Conservation (phyloP, 352 stramenopile species). For the Peronosclerospora sorghi region DNA sequence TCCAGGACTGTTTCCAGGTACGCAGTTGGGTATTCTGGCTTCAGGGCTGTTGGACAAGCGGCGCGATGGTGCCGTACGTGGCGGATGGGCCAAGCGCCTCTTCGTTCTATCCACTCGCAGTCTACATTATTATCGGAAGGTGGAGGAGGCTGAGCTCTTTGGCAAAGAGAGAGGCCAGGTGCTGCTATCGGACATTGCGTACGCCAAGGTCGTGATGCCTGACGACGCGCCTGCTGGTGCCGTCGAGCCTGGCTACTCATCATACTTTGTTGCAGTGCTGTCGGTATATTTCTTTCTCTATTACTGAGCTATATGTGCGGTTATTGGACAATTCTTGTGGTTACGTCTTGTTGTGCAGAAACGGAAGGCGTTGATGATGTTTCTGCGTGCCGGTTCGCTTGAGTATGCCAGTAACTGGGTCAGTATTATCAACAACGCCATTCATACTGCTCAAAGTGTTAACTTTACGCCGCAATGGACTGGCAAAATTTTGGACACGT, state of each 20-base stretch:
- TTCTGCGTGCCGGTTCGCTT: constrained; percentile 63
- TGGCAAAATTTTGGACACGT: constrained; percentile 60
- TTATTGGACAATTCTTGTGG: not conserved
- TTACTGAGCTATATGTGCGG: not conserved
- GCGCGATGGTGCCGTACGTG: constrained; percentile 69
- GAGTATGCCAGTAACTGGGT: constrained; percentile 66
- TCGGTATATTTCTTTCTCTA: constrained; percentile 27
- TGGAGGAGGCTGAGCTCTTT: constrained; percentile 73
- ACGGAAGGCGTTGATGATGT: constrained; percentile 67
- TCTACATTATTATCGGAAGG: constrained; percentile 79
- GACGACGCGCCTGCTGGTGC: constrained; percentile 67
- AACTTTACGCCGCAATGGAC: constrained; percentile 59
- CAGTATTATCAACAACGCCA: constrained; percentile 66
- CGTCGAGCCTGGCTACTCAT: constrained; percentile 46
- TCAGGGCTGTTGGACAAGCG: constrained; percentile 73
- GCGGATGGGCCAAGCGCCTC: constrained; percentile 67
- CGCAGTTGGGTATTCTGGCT: constrained; percentile 62
- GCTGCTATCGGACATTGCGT: constrained; percentile 59
- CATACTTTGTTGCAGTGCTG: constrained; percentile 60
- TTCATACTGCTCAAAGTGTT: constrained; percentile 56
- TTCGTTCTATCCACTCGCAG: constrained; percentile 76
- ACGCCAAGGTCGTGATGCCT: constrained; percentile 60
- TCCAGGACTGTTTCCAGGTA: constrained; percentile 56
- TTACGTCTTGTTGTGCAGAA: constrained; percentile 24
- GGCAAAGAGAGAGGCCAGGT: constrained; percentile 72